These are phyloP conservation scores for Paramyrothecium sp. DNA, from an alignment of 2,329 filamentous ascomycete species.

Conservation along the genomic window DNA sequence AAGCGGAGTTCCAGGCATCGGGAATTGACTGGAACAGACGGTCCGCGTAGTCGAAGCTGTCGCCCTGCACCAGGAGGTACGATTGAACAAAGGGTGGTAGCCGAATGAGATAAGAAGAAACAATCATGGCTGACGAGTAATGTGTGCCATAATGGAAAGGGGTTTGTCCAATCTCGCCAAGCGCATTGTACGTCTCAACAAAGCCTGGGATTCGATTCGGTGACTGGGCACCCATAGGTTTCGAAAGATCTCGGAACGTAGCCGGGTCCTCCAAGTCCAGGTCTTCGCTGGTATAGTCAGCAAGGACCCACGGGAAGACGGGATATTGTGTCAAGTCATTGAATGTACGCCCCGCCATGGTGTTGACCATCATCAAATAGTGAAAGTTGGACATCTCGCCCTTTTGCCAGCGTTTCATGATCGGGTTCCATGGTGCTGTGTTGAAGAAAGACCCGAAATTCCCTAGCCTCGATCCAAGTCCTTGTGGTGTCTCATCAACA, in stretches of 20 bases:
- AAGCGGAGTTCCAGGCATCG: constrained; percentile 88
- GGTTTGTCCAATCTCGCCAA: constrained; percentile 88
- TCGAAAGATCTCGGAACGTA: constrained; percentile 86
- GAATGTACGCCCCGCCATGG: constrained; percentile 93
- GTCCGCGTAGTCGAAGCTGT: constrained; percentile 93
- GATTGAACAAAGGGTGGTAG: constrained; percentile 96
- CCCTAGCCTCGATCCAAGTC: constrained; percentile 68
- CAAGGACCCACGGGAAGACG: constrained; percentile 95
- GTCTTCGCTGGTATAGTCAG: constrained; percentile 93
- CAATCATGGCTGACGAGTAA: constrained; percentile 98
- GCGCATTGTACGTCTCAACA: constrained; percentile 78
- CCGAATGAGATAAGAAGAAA: constrained; percentile 92
- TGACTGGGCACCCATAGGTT: constrained; percentile 94
- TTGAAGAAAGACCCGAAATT: constrained; percentile 86
- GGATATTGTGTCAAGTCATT: constrained; percentile 98
- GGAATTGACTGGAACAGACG: constrained; percentile 91
- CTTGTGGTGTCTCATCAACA: constrained; percentile 56
- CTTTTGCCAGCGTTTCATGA: constrained; percentile 85
- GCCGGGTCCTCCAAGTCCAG: constrained; percentile 81
- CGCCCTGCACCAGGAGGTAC: constrained; percentile 91
- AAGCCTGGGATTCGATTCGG: constrained; percentile 74
- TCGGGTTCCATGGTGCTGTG: constrained; percentile 74
- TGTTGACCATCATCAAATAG: constrained; percentile 98
- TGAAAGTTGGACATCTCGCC: constrained; percentile 98
- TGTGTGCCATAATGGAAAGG: constrained; percentile 98